These are phyloP conservation scores for Podospora sp. DNA, from an alignment of 495 filamentous ascomycete genomes.

Conservation along the genomic window DNA sequence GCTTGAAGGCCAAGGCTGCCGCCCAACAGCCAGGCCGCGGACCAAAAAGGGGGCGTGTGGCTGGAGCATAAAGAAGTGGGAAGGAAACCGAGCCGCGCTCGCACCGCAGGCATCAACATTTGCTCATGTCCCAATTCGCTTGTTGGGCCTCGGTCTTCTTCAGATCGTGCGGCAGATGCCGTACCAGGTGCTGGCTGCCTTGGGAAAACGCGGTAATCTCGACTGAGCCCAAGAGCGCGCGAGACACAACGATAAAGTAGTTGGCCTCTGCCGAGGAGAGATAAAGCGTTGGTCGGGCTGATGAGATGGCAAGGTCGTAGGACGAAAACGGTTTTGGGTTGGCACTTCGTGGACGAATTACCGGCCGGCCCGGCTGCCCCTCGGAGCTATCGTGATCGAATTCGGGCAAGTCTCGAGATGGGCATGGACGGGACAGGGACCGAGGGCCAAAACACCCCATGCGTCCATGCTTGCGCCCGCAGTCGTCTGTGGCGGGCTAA, in stretches of 20 bases:
- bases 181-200: background rate
- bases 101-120: background rate
- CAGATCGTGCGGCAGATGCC: background rate
- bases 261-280: background rate
- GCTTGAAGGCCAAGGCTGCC: too few relatives aligned
- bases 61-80: background rate
- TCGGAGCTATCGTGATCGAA: constrained; percentile 6
- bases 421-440: background rate
- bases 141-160: background rate
- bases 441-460: background rate
- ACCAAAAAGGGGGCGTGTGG: too few relatives aligned
- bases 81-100: background rate
- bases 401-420: background rate
- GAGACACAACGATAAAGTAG: background rate
- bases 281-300: background rate
- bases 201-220: background rate
- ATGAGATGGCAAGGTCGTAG: background rate
- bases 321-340: background rate
- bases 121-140: background rate
- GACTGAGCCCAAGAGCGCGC: background rate
- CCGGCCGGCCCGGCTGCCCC: constrained; percentile 1
- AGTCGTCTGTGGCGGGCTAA: background rate
- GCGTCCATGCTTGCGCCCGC: background rate
- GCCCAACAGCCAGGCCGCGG: too few relatives aligned
- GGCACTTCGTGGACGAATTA: constrained; percentile 1